A percentile compares a stretch with the other conserved stretches of the same genome.
Evolutionary conservation across 2,329 filamentous ascomycete species (phyloP).

Genomic region (Colletotrichum australisinense): DNA sequence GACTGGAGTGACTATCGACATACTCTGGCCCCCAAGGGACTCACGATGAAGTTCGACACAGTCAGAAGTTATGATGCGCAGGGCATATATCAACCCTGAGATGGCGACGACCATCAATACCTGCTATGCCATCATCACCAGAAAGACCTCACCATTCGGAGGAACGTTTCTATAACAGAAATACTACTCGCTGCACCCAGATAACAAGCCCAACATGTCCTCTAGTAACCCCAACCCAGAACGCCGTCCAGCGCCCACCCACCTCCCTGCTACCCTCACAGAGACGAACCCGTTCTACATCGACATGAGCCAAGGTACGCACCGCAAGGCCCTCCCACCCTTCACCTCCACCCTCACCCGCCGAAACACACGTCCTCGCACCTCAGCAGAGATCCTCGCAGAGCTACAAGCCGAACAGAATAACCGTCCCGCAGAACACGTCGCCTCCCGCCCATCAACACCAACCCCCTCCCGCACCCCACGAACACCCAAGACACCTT

Average conservation of each 20-base stretch:
- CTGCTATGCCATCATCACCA: not conserved
- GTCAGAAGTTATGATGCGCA: not conserved
- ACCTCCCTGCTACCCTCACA: not conserved
- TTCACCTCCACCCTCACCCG: not conserved
- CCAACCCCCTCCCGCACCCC: not conserved
- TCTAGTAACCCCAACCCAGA: not conserved
- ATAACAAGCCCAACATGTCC: not conserved
- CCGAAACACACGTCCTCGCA: not conserved
- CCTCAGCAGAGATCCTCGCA: slow-evolving; percentile 7
- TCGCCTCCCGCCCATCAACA: not conserved
- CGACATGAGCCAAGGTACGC: not conserved
- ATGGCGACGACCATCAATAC: not conserved
- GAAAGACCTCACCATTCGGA: not conserved
- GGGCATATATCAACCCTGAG: not conserved
- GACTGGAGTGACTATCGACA: not conserved
- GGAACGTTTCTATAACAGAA: not conserved
- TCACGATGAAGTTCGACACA: not conserved
- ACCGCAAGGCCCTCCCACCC: not conserved
- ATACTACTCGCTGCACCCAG: not conserved
- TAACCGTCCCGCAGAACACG: not conserved
- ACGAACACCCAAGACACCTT: not conserved
- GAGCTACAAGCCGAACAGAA: not conserved
- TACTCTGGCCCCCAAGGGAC: not conserved
- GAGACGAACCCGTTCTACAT: not conserved
- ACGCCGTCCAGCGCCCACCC: not conserved